Evolutionary conservation across 2,329 filamentous ascomycete species (phyloP), one percentile per base, ranked within the genome.

Genomic region (Gremmenia infestans): DNA sequence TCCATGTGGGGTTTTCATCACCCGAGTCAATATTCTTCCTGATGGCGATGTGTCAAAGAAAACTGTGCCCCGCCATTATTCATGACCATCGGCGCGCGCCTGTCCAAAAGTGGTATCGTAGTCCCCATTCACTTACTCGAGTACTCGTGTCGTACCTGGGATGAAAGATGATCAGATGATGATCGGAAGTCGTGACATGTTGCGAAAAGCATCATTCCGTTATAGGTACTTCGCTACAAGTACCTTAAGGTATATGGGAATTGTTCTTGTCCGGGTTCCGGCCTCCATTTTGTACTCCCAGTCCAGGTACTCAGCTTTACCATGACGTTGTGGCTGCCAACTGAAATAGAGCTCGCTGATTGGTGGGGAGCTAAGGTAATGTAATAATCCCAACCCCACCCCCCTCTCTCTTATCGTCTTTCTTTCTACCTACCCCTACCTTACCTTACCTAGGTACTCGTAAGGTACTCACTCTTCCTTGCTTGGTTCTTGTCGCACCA

Each of bases 31-130:
- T n/a, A 19, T 39, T 1, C 15, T 40, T 17, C 14, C 47, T 49
- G 28, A 25, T 17, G 25, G 17, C 37, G 50, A 52, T 52, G 50
- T 52, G 50, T 52, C 50, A 45, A 52, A 15, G 49, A 22, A 42
- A 51, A 23, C 36, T 8, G 17, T 32, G 11, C 19, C 35, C 22
- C 50, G 23, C 22, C 37, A 45, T 39, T 28, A n/a, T 35, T 28
- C 25, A 28, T 28, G 25, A 28, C 25, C 2, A 28, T 28, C 8
- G 7, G 7, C 8, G 25, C 8, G 25, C 25, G 25, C 25, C 5
- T 28, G 7, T 39, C 48, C 36, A 19, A 42, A 50, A 40, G 48
- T 17, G 32, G 48, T 50, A 42, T 50, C 12, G 15, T 9, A 50
- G 8, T 50, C 48, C 48, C 35, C 25, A 28, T 28, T 8, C 25